These are phyloP conservation scores for Nemania sp. DNA, from an alignment of 2,329 filamentous ascomycete genomes.

Conservation along the genomic window DNA sequence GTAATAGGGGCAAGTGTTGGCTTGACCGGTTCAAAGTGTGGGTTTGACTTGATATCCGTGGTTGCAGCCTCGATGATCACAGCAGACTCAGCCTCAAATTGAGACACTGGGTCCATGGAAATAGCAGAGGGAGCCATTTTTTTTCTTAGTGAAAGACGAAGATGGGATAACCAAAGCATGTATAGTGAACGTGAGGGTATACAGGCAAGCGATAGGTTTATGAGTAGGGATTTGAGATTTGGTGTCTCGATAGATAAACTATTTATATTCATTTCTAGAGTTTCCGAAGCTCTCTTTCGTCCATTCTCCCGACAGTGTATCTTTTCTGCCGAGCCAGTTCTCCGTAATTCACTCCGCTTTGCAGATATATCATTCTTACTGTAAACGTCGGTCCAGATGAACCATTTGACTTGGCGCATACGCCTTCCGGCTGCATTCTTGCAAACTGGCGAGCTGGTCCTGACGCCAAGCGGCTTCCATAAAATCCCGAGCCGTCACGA, in stretches of 20 bases:
- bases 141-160: neutral
- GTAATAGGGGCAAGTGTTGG: constrained; percentile 15
- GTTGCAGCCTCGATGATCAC: constrained; percentile 25
- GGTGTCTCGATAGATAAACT: neutral
- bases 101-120: constrained; percentile 21
- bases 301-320: neutral
- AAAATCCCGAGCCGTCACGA: constrained; percentile 6
- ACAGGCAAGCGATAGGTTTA: no score
- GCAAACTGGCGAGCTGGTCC: constrained; percentile 11
- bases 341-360: constrained; percentile 4
- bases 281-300: neutral
- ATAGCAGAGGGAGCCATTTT: constrained; percentile 27
- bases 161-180: neutral
- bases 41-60: constrained; percentile 22
- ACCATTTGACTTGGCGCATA: constrained; percentile 27
- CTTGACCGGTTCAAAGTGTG: constrained; percentile 26
- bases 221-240: neutral
- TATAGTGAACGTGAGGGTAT: neutral
- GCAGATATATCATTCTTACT: constrained; percentile 16
- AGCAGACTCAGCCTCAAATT: constrained; percentile 26
- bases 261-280: constrained; percentile 21
- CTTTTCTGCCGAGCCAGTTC: constrained; percentile 8
- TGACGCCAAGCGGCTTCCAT: constrained; percentile 19
- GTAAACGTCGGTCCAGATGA: constrained; percentile 19
- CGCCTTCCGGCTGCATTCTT: constrained; percentile 13